Base-by-base conservation (phyloP, 2,329 filamentous ascomycete species). In the Boeremia exigua region DNA sequence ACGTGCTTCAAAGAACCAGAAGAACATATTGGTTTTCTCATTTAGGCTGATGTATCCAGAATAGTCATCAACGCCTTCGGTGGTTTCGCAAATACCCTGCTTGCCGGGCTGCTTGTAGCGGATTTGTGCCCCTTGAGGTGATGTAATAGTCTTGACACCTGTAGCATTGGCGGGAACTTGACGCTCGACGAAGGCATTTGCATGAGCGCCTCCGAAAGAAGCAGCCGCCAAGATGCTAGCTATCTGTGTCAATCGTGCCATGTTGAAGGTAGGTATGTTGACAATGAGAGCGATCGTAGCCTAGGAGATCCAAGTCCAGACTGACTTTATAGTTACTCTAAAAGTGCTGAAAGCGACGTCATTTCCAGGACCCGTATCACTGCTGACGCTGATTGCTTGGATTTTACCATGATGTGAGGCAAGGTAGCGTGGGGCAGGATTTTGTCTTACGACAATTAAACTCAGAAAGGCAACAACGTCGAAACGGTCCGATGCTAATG, bases 1-100 rank as follows among this genome's bases (percentile, higher is more conserved):
- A 15, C 80, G 73, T 5, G 78, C 73, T 60, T 81, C 79, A 47
- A 81, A 82, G 59, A 80, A 80, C 78, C 79, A 79, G 55, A 79
- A 79, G 54, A 75, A 77, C 72, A 77, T 74, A 47, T 77, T 71
- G 19, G 69, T 74, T 23, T 65, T 71, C 14, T 67, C 64, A 40
- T 73, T 63, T 45, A 75, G 59, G 54, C 70, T 73, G 53, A 75
- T 73, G 48, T 75, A 75, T 23, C 73, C 73, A 2, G 72, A 61
- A 66, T 75, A 75, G 34, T 74, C 72, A 47, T 73, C 69, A 12
- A 75, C 73, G n/a, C 71, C 71, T 25, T 68, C 61, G 7, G 54
- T 70, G 19, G 66, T 72, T 60, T 69, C 81, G 75, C 55, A 86
- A 45, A 72, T 82, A 75, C 39, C 68, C 75, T 64, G 60, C 40